phyloP scores from a whole-genome alignment of 2,329 filamentous ascomycete genomes.

The Monosporascus sp. region DNA sequence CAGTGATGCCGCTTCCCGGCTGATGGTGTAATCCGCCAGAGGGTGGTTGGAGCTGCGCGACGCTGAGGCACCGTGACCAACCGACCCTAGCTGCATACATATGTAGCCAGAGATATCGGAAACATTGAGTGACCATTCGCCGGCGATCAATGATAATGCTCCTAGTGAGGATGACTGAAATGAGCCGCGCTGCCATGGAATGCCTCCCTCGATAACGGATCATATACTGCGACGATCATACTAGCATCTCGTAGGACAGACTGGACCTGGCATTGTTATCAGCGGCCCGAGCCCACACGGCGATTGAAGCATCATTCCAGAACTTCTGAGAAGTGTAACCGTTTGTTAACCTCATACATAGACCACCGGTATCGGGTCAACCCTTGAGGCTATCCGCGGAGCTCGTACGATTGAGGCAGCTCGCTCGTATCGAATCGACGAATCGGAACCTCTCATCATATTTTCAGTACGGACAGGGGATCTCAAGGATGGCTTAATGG shows the following conservation, averaged over 20 bases:
- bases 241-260: background rate
- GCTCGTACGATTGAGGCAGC: background rate
- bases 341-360: too few species aligned
- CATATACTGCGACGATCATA: too few species aligned
- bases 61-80: background rate
- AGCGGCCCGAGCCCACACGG: background rate
- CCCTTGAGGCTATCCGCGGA: background rate
- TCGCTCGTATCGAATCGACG: background rate
- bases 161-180: too few species aligned
- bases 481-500: background rate
- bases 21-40: background rate
- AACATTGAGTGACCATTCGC: too few species aligned
- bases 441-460: too few species aligned
- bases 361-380: background rate
- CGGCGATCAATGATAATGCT: too few species aligned
- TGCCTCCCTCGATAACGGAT: too few species aligned
- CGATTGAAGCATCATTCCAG: too few species aligned
- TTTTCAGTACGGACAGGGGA: background rate
- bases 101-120: background rate
- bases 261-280: background rate
- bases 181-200: too few species aligned
- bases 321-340: too few species aligned
- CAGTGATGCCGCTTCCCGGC: background rate
- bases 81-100: background rate
- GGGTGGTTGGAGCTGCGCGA: background rate